These are phyloP conservation scores for Macrocybe gigantea DNA, from an alignment of 768 basidiomycete species.

Conservation along the genomic window DNA sequence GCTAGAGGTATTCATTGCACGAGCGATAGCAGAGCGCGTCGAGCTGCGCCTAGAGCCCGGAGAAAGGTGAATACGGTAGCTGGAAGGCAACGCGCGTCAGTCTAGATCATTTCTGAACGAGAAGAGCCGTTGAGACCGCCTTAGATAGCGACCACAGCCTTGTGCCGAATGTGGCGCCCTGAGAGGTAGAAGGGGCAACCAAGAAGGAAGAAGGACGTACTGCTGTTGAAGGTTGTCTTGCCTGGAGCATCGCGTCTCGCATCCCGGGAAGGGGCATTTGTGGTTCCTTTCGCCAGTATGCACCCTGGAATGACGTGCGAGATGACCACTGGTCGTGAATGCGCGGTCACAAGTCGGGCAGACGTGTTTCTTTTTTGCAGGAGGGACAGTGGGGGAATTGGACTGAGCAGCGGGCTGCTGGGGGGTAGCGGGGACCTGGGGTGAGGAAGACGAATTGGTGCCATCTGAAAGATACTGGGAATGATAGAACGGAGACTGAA, in stretches of 20 bases:
- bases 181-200: background rate
- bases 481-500: slow-evolving; percentile 19
- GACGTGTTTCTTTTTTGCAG: slow-evolving; percentile 48
- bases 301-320: slow-evolving; percentile 82
- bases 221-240: slow-evolving; percentile 81
- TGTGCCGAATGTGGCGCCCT: background rate
- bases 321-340: slow-evolving; percentile 87
- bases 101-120: background rate
- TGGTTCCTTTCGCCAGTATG: slow-evolving; percentile 93
- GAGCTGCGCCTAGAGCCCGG: slow-evolving; percentile 72
- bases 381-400: slow-evolving; percentile 10
- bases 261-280: slow-evolving; percentile 93
- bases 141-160: background rate
- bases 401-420: slow-evolving; percentile 9
- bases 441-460: slow-evolving; percentile 20
- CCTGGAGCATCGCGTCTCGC: slow-evolving; percentile 83
- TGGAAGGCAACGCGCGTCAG: slow-evolving; percentile 18
- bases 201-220: slow-evolving; percentile 24
- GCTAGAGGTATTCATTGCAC: slow-evolving; percentile 22
- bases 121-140: too few species aligned
- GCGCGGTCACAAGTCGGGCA: slow-evolving; percentile 70
- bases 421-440: slow-evolving; percentile 20
- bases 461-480: slow-evolving; percentile 19
- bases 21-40: slow-evolving; percentile 52
- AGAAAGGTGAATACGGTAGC: slow-evolving; percentile 78